Evolutionary conservation across 2,329 filamentous ascomycete genomes (phyloP).

Genomic region (Trichoderma endophyticum): DNA sequence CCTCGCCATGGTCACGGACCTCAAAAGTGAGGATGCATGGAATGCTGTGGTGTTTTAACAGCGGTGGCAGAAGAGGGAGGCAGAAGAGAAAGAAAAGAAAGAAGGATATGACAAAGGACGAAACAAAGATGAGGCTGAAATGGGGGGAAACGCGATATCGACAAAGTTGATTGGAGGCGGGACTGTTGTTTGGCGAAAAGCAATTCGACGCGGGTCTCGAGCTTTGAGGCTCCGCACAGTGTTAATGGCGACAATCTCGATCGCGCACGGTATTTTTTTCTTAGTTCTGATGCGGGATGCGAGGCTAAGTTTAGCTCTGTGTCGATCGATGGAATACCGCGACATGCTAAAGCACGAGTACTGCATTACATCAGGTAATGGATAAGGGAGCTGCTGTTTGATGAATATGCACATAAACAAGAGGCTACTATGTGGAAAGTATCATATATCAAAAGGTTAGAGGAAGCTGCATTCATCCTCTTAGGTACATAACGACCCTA

Average conservation of each 20-base stretch:
- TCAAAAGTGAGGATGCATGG: not conserved
- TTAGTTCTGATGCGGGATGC: no score
- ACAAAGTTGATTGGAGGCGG: not conserved
- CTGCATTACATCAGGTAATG: not conserved
- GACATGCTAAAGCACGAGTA: no score
- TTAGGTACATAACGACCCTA: not conserved
- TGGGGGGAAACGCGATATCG: not conserved
- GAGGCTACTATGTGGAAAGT: not conserved
- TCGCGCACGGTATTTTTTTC: not conserved
- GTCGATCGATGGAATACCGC: no score
- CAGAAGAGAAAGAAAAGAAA: not conserved
- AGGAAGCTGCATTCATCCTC: not conserved
- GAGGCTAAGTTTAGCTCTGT: not conserved
- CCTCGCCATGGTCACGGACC: slow-evolving; percentile 14
- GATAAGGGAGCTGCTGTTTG: not conserved
- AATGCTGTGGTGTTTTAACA: not conserved
- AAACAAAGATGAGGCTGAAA: not conserved
- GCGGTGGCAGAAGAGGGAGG: not conserved
- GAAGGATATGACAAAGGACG: not conserved
- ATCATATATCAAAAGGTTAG: not conserved
- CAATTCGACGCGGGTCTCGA: not conserved
- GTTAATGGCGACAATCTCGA: not conserved
- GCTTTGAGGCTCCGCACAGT: not conserved
- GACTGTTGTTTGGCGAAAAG: not conserved
- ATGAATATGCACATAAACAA: not conserved